Conservation (phyloP, 2,329 filamentous ascomycete species). For the Colletotrichum tabaci region DNA sequence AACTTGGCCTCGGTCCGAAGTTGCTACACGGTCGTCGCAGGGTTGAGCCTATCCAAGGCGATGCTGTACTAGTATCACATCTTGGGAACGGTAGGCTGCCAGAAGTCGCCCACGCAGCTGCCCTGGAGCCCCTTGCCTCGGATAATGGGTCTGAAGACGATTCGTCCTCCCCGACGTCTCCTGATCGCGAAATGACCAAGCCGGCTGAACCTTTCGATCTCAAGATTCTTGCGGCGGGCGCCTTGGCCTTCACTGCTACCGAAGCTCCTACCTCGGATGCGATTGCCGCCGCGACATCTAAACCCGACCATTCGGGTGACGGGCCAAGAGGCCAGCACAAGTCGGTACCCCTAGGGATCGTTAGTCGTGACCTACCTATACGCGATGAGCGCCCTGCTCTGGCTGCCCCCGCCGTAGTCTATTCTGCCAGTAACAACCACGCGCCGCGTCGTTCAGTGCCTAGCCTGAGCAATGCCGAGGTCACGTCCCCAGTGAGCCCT, state of each 20-base stretch:
- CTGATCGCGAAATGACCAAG: constrained; percentile 32
- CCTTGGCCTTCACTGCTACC: constrained; percentile 47
- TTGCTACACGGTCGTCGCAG: constrained; percentile 69
- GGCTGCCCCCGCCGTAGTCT: constrained; percentile 36
- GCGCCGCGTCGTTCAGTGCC: constrained; percentile 13
- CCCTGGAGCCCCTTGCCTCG: constrained; percentile 64
- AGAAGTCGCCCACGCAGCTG: constrained; percentile 74
- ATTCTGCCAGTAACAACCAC: constrained; percentile 28
- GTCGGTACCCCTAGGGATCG: constrained; percentile 26
- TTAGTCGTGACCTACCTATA: constrained; percentile 52
- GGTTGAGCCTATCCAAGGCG: constrained; percentile 70
- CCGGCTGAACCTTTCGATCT: constrained; percentile 46
- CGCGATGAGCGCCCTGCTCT: constrained; percentile 49
- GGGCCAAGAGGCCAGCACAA: constrained; percentile 10
- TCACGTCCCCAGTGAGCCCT: constrained; percentile 36
- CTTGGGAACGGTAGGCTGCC: constrained; percentile 75
- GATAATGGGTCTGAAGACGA: constrained; percentile 39
- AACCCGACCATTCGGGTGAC: constrained; percentile 14
- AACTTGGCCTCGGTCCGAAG: constrained; percentile 57
- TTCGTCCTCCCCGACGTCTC: constrained; percentile 37
- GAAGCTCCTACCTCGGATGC: constrained; percentile 37
- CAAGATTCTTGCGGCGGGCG: constrained; percentile 51
- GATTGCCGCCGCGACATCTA: constrained; percentile 40
- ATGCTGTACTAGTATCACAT: constrained; percentile 77
- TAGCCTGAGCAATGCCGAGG: constrained; percentile 20